These are phyloP conservation scores for Zasmidium angulare DNA, from an alignment of 2,329 filamentous ascomycete genomes.

Conservation along the genomic window DNA sequence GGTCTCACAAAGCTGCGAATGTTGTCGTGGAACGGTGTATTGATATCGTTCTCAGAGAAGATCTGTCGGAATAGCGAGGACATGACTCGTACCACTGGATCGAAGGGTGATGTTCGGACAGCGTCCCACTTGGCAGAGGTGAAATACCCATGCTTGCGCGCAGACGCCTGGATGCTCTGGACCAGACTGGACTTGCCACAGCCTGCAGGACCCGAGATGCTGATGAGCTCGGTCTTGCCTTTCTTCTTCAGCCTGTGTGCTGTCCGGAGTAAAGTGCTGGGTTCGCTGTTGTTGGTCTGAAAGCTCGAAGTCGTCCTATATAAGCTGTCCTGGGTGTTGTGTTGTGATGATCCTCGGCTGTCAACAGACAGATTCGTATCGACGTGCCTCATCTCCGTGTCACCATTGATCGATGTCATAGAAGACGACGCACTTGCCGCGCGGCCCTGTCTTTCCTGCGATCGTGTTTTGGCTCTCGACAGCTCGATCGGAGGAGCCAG, in stretches of 20 bases:
- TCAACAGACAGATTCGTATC: slow-evolving; percentile 17
- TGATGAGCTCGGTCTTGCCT: slow-evolving; percentile 61
- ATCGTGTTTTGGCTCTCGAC: slow-evolving; percentile 8
- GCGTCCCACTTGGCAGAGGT: slow-evolving; percentile 61
- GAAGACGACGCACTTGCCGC: slow-evolving; percentile 20
- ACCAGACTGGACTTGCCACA: slow-evolving; percentile 62
- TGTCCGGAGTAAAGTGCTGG: slow-evolving; percentile 36
- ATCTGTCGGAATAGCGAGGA: slow-evolving; percentile 63
- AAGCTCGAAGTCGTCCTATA: slow-evolving; percentile 21
- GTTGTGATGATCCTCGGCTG: slow-evolving; percentile 21
- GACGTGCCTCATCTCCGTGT: slow-evolving; percentile 7
- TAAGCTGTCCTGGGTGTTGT: slow-evolving; percentile 21
- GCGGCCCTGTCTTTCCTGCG: slow-evolving; percentile 12
- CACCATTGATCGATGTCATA: slow-evolving; percentile 16
- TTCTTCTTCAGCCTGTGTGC: slow-evolving; percentile 51
- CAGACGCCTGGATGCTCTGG: slow-evolving; percentile 57
- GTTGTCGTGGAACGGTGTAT: slow-evolving; percentile 60
- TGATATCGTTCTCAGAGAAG: slow-evolving; percentile 64
- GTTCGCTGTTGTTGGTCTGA: slow-evolving; percentile 19
- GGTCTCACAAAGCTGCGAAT: slow-evolving; percentile 56
- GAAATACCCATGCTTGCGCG: slow-evolving; percentile 60
- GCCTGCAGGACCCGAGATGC: slow-evolving; percentile 57
- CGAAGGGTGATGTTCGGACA: slow-evolving; percentile 59
- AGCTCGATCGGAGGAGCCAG: slow-evolving; percentile 22
- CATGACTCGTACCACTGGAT: slow-evolving; percentile 61